A percentile compares a stretch with the other conserved stretches of the same genome.
phyloP scores from a whole-genome alignment of 2,329 filamentous ascomycete genomes.

The Apiospora koreana region DNA sequence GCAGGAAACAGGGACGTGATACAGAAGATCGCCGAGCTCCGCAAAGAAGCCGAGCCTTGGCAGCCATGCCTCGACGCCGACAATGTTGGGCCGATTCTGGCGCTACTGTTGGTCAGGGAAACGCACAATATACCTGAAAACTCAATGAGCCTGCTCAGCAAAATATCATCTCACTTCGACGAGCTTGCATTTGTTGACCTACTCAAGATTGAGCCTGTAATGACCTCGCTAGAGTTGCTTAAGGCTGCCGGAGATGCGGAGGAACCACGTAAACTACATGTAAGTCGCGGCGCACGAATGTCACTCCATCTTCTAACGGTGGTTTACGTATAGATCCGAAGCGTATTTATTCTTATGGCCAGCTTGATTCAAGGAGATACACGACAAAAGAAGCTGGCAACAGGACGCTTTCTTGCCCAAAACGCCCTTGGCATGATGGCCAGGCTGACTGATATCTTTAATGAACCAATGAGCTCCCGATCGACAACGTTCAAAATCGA shows the following conservation, averaged over 20 bases:
- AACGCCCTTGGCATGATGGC: constrained; percentile 88
- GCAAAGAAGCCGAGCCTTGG: constrained; percentile 67
- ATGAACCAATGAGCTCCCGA: constrained; percentile 53
- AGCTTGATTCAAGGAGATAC: constrained; percentile 40
- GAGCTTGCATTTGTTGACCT: constrained; percentile 66
- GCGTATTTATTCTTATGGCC: constrained; percentile 49
- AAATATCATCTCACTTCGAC: constrained; percentile 71
- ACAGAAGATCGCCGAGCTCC: constrained; percentile 75
- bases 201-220: constrained; percentile 72
- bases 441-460: constrained; percentile 76
- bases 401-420: constrained; percentile 76
- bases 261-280: constrained; percentile 55
- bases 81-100: constrained; percentile 60
- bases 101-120: constrained; percentile 60
- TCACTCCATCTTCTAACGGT: neutral
- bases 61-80: constrained; percentile 53
- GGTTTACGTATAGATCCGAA: constrained; percentile 40
- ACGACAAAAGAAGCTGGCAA: constrained; percentile 54
- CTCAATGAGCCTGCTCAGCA: constrained; percentile 67
- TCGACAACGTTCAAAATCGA: constrained; percentile 51
- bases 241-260: constrained; percentile 74
- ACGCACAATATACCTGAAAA: constrained; percentile 60
- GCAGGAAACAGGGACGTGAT: constrained; percentile 77
- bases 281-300: constrained; percentile 39
- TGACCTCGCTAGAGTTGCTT: constrained; percentile 78